Evolutionary conservation across 805 yeast genomes (phyloP).

Genomic region (Hanseniaspora taiwanica): DNA sequence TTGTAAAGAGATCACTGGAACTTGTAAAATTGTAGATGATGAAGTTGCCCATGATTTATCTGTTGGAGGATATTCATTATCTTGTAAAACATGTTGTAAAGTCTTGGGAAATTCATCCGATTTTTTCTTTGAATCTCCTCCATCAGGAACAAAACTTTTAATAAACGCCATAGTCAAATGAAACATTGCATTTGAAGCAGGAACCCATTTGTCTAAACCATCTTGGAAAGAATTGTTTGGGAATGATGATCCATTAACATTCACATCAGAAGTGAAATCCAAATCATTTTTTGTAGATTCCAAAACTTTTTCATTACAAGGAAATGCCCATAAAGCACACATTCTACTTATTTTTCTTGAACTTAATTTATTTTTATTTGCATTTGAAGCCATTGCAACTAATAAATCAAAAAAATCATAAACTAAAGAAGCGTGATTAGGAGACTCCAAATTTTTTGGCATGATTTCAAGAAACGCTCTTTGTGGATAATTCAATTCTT

Average conservation of each 20-base stretch:
- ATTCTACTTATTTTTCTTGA: conserved; percentile 70
- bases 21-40: conserved; percentile 33
- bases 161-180: conserved; percentile 67
- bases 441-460: conserved; percentile 73
- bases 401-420: conserved; percentile 77
- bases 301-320: too few relatives aligned
- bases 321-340: conserved; percentile 85
- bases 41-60: conserved; percentile 23
- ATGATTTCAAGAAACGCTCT: conserved; percentile 66
- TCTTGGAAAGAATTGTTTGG: conserved; percentile 37
- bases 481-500: conserved; percentile 51
- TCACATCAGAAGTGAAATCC: not conserved
- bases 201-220: conserved; percentile 66
- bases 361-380: conserved; percentile 63
- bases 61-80: conserved; percentile 67
- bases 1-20: conserved; percentile 49
- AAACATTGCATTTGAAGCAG: conserved; percentile 75
- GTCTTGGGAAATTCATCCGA: conserved; percentile 45
- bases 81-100: conserved; percentile 49
- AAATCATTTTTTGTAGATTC: too few relatives aligned
- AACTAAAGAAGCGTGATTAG: conserved; percentile 81
- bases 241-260: conserved; percentile 4
- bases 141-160: conserved; percentile 63
- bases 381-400: conserved; percentile 64
- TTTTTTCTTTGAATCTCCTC: conserved; percentile 25